Conservation (phyloP, 169 alveolate genomes). For the Babesia caballi region DNA sequence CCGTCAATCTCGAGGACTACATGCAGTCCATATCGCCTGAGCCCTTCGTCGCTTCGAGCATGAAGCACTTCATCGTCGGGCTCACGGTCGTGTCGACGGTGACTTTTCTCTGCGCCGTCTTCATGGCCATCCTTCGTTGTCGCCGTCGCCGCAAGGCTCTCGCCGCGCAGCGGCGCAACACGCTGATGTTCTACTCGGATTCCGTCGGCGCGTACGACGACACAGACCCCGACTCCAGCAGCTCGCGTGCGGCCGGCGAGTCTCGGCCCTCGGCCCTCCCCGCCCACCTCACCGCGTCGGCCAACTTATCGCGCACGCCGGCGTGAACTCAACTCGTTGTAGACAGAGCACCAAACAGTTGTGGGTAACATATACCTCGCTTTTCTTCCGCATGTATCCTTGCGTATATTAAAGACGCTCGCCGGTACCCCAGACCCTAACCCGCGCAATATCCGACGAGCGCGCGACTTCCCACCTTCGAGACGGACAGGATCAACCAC, state of each 20-base stretch:
- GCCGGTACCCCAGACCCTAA: too few relatives aligned
- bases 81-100: neutral
- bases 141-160: neutral
- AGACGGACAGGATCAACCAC: too few relatives aligned
- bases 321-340: too few relatives aligned
- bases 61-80: neutral
- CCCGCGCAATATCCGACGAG: too few relatives aligned
- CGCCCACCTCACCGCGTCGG: too few relatives aligned
- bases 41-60: neutral
- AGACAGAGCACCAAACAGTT: too few relatives aligned
- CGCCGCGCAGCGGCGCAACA: neutral
- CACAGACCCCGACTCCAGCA: slow-evolving; percentile 2
- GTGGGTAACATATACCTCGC: too few relatives aligned
- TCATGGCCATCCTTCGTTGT: neutral
- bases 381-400: too few relatives aligned
- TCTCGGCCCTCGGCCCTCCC: too few relatives aligned
- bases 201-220: neutral
- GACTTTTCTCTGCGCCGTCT: neutral
- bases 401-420: too few relatives aligned
- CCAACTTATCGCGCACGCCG: too few relatives aligned
- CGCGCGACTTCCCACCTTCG: too few relatives aligned
- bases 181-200: neutral
- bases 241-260: neutral
- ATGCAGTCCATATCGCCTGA: slow-evolving; percentile 4
- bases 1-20: slow-evolving; percentile 12